Base-by-base conservation (phyloP, 805 yeast species). In the Wickerhamiella australiensis region DNA sequence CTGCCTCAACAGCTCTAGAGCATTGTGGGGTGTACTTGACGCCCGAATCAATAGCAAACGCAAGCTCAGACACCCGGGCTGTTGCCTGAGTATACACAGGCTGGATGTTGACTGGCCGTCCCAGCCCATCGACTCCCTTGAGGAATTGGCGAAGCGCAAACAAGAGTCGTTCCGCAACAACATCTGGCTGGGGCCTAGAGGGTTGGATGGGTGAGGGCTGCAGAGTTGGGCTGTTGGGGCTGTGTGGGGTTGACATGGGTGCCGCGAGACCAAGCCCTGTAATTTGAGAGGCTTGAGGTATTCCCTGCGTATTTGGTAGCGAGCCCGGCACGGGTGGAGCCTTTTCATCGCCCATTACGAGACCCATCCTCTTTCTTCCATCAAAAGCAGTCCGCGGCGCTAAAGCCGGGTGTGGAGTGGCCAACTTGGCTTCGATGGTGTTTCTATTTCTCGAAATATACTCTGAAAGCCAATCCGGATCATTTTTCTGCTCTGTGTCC, bases 291-390 rank as follows among this genome's bases (percentile, higher is more conserved):
- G n/a, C 15, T 33, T 13, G 38, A 6, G 18, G 38, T n/a, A 13
- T 6, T 25, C 27, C 27, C 27, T 25, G 27, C 9, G 27, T 42
- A 2, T 33, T 33, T 15, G 25, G 45, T 7, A 42, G 45, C 21
- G 45, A 21, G 20, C 8, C 21, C 22, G 40, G 18, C 3, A 3
- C 26, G 20, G 35, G 3, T 25, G 33, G 13, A 6, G 37, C n/a
- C 15, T 15, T n/a, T 21, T 46, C 49, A 23, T 46, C 43, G 17
- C 47, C 55, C 61, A 59, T 56, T 17, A 82, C 77, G 49, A 82
- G 74, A 0, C 88, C 90, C 87, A 80, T 82, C 54, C 90, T 68
- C 59, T 82, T 77, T 0, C 85, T 77, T 3, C 85, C 84, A 50
- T 35, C 47, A 15, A 26, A 35, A 20, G 40, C 33, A 20, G 33